phyloP scores from a whole-genome alignment of 2,329 filamentous ascomycete species.

The Exutisphaerella laricina region DNA sequence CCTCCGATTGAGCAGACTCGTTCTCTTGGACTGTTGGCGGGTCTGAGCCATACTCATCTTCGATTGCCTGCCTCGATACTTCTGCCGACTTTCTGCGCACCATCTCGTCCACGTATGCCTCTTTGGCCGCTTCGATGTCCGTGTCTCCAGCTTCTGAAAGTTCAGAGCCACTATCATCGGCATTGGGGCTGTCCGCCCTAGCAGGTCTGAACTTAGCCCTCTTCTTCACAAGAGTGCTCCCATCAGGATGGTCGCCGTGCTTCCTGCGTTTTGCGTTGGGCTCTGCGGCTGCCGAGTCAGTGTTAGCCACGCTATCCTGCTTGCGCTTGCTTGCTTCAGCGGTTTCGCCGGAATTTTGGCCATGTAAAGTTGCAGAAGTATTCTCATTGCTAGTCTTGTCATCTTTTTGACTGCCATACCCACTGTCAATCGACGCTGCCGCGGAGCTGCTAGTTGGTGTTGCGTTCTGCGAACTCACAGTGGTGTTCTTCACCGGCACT shows the following conservation, averaged over 20 bases:
- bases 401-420: conserved; percentile 1
- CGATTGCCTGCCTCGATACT: conserved; percentile 7
- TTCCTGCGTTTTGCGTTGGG: conserved; percentile 8
- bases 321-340: conserved; percentile 4
- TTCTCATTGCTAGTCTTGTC: conserved; percentile 1
- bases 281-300: conserved; percentile 7
- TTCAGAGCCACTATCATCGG: conserved; percentile 2
- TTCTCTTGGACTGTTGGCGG: conserved; percentile 3
- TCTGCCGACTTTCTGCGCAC: conserved; percentile 8
- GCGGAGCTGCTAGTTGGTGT: not conserved
- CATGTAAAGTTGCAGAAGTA: not conserved
- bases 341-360: not conserved
- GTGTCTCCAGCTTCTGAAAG: conserved; percentile 7
- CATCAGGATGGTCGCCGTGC: conserved; percentile 4
- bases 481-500: not conserved
- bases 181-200: not conserved
- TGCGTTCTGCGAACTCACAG: not conserved
- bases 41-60: conserved; percentile 8
- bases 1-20: not conserved
- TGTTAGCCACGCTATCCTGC: conserved; percentile 3
- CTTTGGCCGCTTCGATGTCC: conserved; percentile 10
- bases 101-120: conserved; percentile 14
- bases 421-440: conserved; percentile 1
- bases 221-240: conserved; percentile 6
- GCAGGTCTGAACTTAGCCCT: not conserved